phyloP scores from a whole-genome alignment of 2,329 filamentous ascomycete genomes.

The Botrytis pseudocinerea region DNA sequence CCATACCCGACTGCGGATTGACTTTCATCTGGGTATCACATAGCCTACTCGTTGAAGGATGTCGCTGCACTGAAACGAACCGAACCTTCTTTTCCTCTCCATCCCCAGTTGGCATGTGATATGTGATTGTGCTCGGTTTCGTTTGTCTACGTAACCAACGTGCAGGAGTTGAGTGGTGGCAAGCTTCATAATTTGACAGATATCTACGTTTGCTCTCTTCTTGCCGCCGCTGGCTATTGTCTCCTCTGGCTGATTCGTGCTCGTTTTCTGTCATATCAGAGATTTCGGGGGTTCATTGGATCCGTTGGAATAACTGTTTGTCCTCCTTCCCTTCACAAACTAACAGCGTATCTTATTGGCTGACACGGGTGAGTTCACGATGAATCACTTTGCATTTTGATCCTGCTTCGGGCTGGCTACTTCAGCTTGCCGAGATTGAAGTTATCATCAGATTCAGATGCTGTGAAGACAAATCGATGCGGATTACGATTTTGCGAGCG shows the following conservation, averaged over 20 bases:
- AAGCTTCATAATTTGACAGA: slow-evolving; percentile 16
- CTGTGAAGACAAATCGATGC: slow-evolving; percentile 18
- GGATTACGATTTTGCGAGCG: background rate
- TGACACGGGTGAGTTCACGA: slow-evolving; percentile 5
- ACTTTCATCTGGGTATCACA: background rate
- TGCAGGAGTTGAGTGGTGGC: slow-evolving; percentile 6
- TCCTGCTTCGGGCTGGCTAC: slow-evolving; percentile 10
- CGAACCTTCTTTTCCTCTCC: background rate
- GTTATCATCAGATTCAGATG: slow-evolving; percentile 18
- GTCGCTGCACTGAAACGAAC: background rate
- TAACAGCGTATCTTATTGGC: slow-evolving; percentile 10
- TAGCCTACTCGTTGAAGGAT: slow-evolving; percentile 10
- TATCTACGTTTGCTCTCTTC: slow-evolving; percentile 1
- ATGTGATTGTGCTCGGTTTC: background rate
- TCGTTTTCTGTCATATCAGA: slow-evolving; percentile 17
- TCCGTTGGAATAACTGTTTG: slow-evolving; percentile 20
- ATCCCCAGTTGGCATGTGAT: slow-evolving; percentile 12
- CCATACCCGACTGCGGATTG: slow-evolving; percentile 1
- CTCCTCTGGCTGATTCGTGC: background rate
- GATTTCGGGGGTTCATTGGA: slow-evolving; percentile 2
- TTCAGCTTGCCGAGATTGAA: slow-evolving; percentile 23
- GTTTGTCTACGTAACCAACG: slow-evolving; percentile 18
- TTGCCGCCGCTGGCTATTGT: slow-evolving; percentile 15
- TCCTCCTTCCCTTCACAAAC: background rate
- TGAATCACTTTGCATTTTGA: slow-evolving; percentile 17